phyloP scores from a whole-genome alignment of 2,329 filamentous ascomycete genomes.

The Claviceps paspali region DNA sequence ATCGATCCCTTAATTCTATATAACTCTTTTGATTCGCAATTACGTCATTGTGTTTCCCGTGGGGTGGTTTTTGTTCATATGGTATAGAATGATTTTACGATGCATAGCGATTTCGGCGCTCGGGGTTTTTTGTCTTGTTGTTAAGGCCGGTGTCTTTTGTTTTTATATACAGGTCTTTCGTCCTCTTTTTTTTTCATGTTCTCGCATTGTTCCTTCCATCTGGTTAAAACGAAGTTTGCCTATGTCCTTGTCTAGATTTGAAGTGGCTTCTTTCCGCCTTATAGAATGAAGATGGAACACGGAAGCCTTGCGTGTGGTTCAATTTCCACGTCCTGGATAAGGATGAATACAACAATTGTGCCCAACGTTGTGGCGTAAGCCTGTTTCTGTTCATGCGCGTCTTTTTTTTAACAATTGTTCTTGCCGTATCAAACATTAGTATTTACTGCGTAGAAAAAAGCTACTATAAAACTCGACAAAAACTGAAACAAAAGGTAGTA shows the following conservation, averaged over 20 bases:
- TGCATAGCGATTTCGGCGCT: conserved; percentile 28
- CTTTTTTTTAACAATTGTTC: background rate
- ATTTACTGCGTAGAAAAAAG: too few species aligned
- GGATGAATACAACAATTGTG: background rate
- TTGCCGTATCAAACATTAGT: too few species aligned
- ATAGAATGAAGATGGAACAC: background rate
- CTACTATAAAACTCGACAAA: too few species aligned
- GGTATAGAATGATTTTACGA: conserved; percentile 13
- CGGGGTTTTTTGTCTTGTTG: conserved; percentile 3
- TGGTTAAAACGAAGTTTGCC: background rate
- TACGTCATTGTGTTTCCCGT: conserved; percentile 1
- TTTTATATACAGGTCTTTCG: too few species aligned
- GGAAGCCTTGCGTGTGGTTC: background rate
- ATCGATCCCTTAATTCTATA: background rate
- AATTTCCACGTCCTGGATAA: background rate
- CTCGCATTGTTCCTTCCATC: background rate
- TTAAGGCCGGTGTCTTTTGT: conserved; percentile 1
- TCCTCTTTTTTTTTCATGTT: background rate
- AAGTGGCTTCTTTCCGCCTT: background rate
- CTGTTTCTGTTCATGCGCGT: background rate
- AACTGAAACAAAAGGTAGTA: too few species aligned
- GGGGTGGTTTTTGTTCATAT: conserved; percentile 9
- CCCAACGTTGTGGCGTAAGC: background rate
- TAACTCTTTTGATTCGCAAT: background rate
- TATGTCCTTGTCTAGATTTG: background rate